Conservation (phyloP, 306 rosid genomes). For the Rosa persica region DNA sequence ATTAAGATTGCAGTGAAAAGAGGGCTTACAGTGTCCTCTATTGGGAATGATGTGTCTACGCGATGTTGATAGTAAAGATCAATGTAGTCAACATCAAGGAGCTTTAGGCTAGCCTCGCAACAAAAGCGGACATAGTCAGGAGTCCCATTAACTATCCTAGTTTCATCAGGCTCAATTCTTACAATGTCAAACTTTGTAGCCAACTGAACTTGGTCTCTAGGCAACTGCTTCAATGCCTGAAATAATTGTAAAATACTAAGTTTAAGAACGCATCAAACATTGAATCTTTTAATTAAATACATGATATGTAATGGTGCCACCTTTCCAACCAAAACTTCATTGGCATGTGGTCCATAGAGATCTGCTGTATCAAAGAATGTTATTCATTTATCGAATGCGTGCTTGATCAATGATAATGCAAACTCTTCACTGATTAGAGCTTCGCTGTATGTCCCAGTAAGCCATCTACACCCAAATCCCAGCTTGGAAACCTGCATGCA, state of each 20-base stretch:
- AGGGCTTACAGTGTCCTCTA: not conserved
- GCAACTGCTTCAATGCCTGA: conserved; percentile 66
- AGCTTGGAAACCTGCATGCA: conserved; percentile 37
- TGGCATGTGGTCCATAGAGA: conserved; percentile 25
- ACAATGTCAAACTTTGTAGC: conserved; percentile 75
- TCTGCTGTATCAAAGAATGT: conserved; percentile 42
- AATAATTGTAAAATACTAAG: not conserved
- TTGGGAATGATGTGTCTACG: not conserved
- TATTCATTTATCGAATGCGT: conserved; percentile 37
- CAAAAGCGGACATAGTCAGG: conserved; percentile 10
- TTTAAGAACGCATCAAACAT: not conserved
- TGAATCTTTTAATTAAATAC: not conserved
- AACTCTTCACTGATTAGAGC: conserved; percentile 28
- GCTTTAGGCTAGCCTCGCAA: conserved; percentile 63
- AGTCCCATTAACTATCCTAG: not conserved
- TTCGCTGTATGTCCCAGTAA: conserved; percentile 29
- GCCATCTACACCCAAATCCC: conserved; percentile 45
- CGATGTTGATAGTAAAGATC: conserved; percentile 74
- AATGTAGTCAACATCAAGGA: conserved; percentile 71
- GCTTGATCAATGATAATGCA: conserved; percentile 26
- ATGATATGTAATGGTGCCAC: not conserved
- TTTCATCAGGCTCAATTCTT: not conserved
- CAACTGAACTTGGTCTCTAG: conserved; percentile 59
- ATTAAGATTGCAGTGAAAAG: not conserved
- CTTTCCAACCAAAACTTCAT: conserved; percentile 21